Conservation (phyloP, 2,329 filamentous ascomycete genomes). For the Phialophora verrucosa region DNA sequence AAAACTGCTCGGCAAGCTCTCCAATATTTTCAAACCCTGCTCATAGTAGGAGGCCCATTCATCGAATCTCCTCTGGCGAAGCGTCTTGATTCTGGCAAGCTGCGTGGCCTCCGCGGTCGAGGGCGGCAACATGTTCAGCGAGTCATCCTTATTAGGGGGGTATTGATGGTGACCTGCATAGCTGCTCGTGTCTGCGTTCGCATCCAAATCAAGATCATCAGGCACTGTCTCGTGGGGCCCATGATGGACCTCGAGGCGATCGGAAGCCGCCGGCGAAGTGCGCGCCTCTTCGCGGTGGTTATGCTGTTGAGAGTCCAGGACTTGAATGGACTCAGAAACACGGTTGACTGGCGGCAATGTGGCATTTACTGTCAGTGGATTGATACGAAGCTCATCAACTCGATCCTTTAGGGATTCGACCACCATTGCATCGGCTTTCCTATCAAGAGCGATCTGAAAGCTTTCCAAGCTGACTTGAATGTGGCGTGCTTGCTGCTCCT, state of each 20-base stretch:
- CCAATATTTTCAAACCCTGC: conserved; percentile 20
- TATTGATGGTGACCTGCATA: conserved; percentile 23
- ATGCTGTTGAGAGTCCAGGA: conserved; percentile 22
- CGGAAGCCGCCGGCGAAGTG: neutral
- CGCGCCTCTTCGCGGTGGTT: neutral
- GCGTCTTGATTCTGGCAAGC: conserved; percentile 28
- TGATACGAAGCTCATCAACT: conserved; percentile 3
- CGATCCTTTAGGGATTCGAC: conserved; percentile 13
- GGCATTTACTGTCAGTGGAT: neutral
- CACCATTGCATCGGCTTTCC: conserved; percentile 20
- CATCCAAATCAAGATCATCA: conserved; percentile 34
- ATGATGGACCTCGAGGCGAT: neutral
- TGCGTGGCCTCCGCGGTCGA: conserved; percentile 15
- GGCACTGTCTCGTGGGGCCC: conserved; percentile 20
- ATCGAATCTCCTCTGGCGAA: conserved; percentile 33
- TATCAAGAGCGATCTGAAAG: conserved; percentile 8
- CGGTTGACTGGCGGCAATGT: conserved; percentile 21
- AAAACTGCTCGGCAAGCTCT: conserved; percentile 24
- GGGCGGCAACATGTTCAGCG: conserved; percentile 26
- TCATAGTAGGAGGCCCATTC: conserved; percentile 32
- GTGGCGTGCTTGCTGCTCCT: conserved; percentile 7
- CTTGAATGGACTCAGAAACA: conserved; percentile 10
- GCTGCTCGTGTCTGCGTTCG: conserved; percentile 30
- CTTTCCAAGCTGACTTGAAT: conserved; percentile 11
- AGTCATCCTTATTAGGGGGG: conserved; percentile 1